Percentiles rank a stretch among this genome's conserved stretches.
These are phyloP conservation scores for Ambrosia artemisiifolia DNA, from an alignment of 129 eudicot species.

Conservation along the genomic window DNA sequence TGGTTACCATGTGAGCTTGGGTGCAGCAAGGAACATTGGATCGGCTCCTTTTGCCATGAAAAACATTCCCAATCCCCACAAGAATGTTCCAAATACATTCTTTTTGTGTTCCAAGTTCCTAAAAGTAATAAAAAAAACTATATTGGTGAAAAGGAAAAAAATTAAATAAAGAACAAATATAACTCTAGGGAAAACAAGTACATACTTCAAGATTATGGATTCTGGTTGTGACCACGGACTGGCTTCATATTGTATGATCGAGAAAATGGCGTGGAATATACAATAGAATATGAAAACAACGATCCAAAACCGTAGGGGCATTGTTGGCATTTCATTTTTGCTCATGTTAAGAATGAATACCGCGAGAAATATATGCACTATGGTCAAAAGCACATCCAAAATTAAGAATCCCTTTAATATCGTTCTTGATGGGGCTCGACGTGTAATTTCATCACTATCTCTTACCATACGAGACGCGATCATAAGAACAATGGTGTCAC, in stretches of 20 bases:
- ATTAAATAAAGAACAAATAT: not conserved
- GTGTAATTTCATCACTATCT: conserved; percentile 22
- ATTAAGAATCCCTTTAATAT: conserved; percentile 12
- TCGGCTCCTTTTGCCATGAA: conserved; percentile 23
- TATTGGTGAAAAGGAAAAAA: not conserved
- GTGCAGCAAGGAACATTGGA: conserved; percentile 23
- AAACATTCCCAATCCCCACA: conserved; percentile 23
- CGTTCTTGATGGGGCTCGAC: conserved; percentile 6
- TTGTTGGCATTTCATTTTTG: conserved; percentile 19
- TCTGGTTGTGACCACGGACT: conserved; percentile 15
- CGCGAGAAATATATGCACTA: conserved; percentile 9
- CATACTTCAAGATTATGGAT: conserved; percentile 9
- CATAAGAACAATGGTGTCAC: conserved; percentile 18
- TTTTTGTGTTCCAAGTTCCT: conserved; percentile 28
- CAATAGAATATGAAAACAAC: conserved; percentile 15
- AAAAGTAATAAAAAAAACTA: not conserved
- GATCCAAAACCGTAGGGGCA: conserved; percentile 28
- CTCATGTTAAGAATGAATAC: conserved; percentile 20
- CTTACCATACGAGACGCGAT: conserved; percentile 24
- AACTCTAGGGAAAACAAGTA: not conserved
- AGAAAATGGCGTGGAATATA: conserved; percentile 9
- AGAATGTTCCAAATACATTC: conserved; percentile 18
- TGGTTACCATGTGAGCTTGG: conserved; percentile 18
- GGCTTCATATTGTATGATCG: conserved; percentile 10
- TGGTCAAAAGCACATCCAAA: conserved; percentile 17